A percentile compares a stretch with the other conserved stretches of the same genome.
These are phyloP conservation scores for Somion occarium DNA, from an alignment of 1,284 basidiomycete genomes.

Conservation along the genomic window DNA sequence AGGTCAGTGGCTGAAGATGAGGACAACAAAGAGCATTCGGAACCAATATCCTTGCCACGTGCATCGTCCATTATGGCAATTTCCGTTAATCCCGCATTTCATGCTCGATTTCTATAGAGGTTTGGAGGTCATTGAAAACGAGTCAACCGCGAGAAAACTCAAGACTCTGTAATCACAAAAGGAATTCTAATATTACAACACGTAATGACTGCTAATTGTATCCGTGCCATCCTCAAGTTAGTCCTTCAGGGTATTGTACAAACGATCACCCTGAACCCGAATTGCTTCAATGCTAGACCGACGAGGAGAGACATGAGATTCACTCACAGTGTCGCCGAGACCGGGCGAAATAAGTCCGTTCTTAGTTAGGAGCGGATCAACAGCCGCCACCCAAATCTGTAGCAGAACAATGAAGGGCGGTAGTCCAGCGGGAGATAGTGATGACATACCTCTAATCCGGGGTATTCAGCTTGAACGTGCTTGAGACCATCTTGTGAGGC, in stretches of 20 bases:
- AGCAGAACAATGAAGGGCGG: neutral
- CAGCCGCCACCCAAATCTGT: conserved; percentile 81
- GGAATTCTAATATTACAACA: too few relatives aligned
- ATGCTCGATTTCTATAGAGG: too few relatives aligned
- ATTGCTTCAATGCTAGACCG: conserved; percentile 1
- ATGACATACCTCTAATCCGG: conserved; percentile 72
- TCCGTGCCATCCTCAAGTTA: too few relatives aligned
- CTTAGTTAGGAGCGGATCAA: conserved; percentile 68
- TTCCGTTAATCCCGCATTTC: too few relatives aligned
- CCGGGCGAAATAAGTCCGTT: conserved; percentile 82
- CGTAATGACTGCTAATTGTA: too few relatives aligned
- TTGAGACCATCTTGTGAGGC: conserved; percentile 75
- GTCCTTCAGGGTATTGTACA: conserved; percentile 31
- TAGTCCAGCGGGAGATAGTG: neutral
- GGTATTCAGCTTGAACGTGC: conserved; percentile 63
- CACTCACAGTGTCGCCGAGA: conserved; percentile 79
- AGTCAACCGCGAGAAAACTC: too few relatives aligned
- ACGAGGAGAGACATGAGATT: neutral
- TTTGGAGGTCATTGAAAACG: too few relatives aligned
- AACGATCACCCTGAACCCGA: conserved; percentile 31
- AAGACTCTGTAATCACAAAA: too few relatives aligned
- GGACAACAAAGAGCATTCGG: neutral
- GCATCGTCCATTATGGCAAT: neutral
- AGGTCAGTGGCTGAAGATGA: neutral
- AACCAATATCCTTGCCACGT: neutral